These are phyloP conservation scores for Monosporascus sp. DNA, from an alignment of 2,329 filamentous ascomycete genomes.

Conservation along the genomic window DNA sequence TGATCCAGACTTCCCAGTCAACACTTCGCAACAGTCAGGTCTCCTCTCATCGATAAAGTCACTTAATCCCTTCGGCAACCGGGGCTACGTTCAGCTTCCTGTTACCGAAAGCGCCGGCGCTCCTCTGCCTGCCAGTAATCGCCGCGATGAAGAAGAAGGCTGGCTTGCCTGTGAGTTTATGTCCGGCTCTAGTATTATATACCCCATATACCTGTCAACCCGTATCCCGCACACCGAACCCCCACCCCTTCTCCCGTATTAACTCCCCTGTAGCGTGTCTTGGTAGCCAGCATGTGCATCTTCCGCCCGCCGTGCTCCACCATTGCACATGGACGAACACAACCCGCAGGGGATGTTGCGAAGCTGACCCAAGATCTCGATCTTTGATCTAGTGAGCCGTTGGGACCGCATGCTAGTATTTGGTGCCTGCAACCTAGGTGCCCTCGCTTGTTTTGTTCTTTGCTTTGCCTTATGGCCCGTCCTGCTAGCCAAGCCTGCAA, in stretches of 20 bases:
- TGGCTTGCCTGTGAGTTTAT: conserved; percentile 85
- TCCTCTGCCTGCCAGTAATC: conserved; percentile 74
- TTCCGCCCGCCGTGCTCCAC: conserved; percentile 38
- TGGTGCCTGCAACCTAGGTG: conserved; percentile 81
- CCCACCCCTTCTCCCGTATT: not conserved
- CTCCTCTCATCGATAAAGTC: conserved; percentile 77
- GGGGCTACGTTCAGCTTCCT: conserved; percentile 86
- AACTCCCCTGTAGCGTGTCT: conserved; percentile 35
- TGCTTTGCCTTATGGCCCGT: conserved; percentile 88
- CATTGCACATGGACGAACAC: conserved; percentile 29
- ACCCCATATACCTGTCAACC: conserved; percentile 7
- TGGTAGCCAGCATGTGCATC: conserved; percentile 38
- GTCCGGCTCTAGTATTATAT: conserved; percentile 26
- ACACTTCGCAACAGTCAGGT: conserved; percentile 65
- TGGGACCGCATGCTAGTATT: conserved; percentile 96
- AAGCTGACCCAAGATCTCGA: conserved; percentile 28
- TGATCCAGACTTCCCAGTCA: conserved; percentile 69
- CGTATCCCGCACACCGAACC: conserved; percentile 17
- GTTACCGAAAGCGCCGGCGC: conserved; percentile 78
- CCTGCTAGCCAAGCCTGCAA: conserved; percentile 74
- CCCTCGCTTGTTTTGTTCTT: conserved; percentile 86
- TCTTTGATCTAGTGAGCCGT: conserved; percentile 67
- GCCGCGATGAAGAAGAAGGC: conserved; percentile 90
- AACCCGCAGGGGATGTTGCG: conserved; percentile 13
- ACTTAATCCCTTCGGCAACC: conserved; percentile 79